phyloP scores from a whole-genome alignment of 176 grass and related monocot species.

The Thinopyrum elongatum region DNA sequence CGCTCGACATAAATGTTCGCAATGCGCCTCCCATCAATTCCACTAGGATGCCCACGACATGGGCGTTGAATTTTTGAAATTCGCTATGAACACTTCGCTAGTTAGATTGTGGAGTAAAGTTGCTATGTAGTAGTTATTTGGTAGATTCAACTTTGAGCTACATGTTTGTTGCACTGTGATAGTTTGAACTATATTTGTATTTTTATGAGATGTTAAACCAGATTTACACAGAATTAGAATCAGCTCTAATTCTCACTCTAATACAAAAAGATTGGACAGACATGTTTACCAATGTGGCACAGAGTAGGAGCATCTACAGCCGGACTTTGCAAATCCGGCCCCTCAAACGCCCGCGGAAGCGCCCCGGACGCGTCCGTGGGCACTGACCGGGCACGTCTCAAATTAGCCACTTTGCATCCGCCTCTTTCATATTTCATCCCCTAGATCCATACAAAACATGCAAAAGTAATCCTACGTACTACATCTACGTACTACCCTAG shows the following conservation, averaged over 20 bases:
- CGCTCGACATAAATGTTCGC: slow-evolving; percentile 75
- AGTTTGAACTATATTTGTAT: background rate
- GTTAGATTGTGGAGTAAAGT: background rate
- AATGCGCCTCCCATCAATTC: slow-evolving; percentile 54
- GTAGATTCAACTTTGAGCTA: background rate
- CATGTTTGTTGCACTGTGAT: background rate
- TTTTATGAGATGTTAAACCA: background rate
- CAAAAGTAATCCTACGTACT: no score
- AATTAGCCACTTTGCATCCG: no score
- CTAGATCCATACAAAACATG: no score
- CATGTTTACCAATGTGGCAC: background rate
- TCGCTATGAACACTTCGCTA: background rate
- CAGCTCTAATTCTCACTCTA: background rate
- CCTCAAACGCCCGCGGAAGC: no score
- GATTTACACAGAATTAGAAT: background rate
- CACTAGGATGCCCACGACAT: slow-evolving; percentile 67
- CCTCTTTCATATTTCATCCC: no score
- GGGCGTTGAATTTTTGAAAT: slow-evolving; percentile 37
- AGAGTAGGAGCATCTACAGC: no score
- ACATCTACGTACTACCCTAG: no score
- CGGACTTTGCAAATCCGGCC: no score
- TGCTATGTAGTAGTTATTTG: background rate
- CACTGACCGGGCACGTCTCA: no score
- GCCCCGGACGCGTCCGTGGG: no score
- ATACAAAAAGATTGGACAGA: background rate